Base-by-base conservation (phyloP, 2,329 filamentous ascomycete species). In the Fusarium miscanthi region DNA sequence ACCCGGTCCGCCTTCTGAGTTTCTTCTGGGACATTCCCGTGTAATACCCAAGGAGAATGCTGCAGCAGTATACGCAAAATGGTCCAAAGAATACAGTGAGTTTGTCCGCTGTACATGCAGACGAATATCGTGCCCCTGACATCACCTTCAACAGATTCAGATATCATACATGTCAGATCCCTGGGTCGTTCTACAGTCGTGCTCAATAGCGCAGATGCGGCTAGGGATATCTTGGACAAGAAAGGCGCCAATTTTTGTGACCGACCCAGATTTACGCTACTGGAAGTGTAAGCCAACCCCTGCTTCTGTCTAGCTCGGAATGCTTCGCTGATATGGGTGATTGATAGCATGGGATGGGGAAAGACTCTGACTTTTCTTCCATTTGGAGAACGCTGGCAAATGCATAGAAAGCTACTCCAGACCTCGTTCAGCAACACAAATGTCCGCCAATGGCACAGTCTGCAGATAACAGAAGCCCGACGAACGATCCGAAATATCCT, bases 301-400 rank as follows among this genome's bases (percentile, higher is more conserved):
- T 27, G 13, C 19, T 31, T 19, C 19, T 35, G 16, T 23, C 25
- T 27, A 16, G 38, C 23, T 13, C 7, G 5, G 57, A 21, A 59
- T 21, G 66, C 57, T 57, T n/a, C 25, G 66, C 60, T 64, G 11
- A 58, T 23, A 43, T 14, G 25, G 14, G 10, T 17, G 21, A 33
- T 35, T n/a, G 12, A 33, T 27, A 80, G 78, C 17, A 84, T 85
- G 82, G 84, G 84, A 17, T 87, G 85, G 85, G 80, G 82, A 23
- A 81, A 81, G 57, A 86, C 85, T 10, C 72, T 86, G 65, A 85
- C 85, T 16, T 86, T 85, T 68, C 79, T 85, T 7, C 81, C 80
- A 42, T 85, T 81, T 77, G 82, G 82, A 6, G 75, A 80, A 35
- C 77, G 75, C 54, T 86, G 85, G 78, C 79, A 80, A 48, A 75